Evolutionary conservation across 257 asterid genomes (phyloP).

Genomic region (Oldenlandia corymbosa): DNA sequence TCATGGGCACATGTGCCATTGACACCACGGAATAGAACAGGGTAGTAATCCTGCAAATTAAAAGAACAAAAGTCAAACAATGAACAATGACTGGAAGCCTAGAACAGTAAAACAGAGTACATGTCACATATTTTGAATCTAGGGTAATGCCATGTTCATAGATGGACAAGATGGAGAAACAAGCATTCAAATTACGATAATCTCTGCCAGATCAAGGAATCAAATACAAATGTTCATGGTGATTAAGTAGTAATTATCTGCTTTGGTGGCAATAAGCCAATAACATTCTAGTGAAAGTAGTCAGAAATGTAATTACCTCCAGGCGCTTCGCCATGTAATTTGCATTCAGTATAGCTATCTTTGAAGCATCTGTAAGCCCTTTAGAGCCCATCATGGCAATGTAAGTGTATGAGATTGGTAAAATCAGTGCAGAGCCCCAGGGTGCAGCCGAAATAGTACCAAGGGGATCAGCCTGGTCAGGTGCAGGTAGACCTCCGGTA

Average conservation of each 20-base stretch:
- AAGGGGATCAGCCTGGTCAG: constrained; percentile 71
- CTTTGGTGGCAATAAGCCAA: not conserved
- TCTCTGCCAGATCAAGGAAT: not conserved
- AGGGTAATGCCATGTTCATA: not conserved
- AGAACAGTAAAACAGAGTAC: too few relatives aligned
- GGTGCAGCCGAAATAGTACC: constrained; percentile 98
- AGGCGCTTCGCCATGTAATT: constrained; percentile 96
- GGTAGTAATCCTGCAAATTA: constrained; percentile 64
- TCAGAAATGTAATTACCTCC: constrained; percentile 48
- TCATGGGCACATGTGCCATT: constrained; percentile 92
- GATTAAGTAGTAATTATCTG: not conserved
- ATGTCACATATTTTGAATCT: not conserved
- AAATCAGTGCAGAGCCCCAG: constrained; percentile 98
- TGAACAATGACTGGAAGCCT: too few relatives aligned
- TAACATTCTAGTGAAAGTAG: not conserved
- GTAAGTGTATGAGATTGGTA: constrained; percentile 95
- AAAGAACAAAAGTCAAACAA: constrained; percentile 18
- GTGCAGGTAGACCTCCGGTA: constrained; percentile 94
- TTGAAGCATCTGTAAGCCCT: constrained; percentile 90
- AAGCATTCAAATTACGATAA: not conserved
- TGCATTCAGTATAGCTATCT: constrained; percentile 87
- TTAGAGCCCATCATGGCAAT: constrained; percentile 96
- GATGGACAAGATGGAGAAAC: not conserved
- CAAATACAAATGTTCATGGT: not conserved
- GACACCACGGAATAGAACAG: constrained; percentile 93